Evolutionary conservation across 2,329 filamentous ascomycete genomes (phyloP).

Genomic region (Colletotrichum destructivum): DNA sequence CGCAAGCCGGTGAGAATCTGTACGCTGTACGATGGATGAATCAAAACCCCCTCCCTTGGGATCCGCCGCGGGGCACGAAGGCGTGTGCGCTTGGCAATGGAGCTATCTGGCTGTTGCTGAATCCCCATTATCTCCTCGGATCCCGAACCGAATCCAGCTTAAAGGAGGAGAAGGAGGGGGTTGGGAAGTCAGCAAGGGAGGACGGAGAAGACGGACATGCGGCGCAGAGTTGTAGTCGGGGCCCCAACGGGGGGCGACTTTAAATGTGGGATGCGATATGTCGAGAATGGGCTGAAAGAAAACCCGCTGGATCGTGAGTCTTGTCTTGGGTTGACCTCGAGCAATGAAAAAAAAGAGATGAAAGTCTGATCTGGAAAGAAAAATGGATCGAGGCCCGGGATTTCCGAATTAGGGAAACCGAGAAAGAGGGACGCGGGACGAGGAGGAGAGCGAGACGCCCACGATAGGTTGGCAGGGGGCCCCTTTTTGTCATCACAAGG

Average conservation of each 20-base stretch:
- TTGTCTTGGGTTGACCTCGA: background rate
- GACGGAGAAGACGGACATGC: slow-evolving; percentile 10
- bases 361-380: slow-evolving; percentile 8
- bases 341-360: background rate
- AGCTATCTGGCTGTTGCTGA: background rate
- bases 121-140: slow-evolving; percentile 21
- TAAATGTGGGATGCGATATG: slow-evolving; percentile 8
- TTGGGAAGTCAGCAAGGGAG: background rate
- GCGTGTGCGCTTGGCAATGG: slow-evolving; percentile 15
- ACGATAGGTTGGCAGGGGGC: slow-evolving; percentile 12
- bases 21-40: too few species aligned
- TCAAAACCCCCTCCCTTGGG: background rate
- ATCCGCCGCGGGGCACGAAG: background rate
- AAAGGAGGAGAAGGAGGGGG: slow-evolving; percentile 20
- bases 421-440: slow-evolving; percentile 1
- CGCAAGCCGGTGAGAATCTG: too few species aligned
- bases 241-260: slow-evolving; percentile 15
- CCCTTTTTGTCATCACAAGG: slow-evolving; percentile 30
- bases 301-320: slow-evolving; percentile 4
- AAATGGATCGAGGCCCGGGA: slow-evolving; percentile 31
- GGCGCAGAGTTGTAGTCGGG: slow-evolving; percentile 20
- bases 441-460: background rate
- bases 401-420: slow-evolving; percentile 27
- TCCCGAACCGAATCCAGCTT: slow-evolving; percentile 38
- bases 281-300: slow-evolving; percentile 2